phyloP scores from a whole-genome alignment of 2,329 filamentous ascomycete genomes.

The Alternaria sp. region DNA sequence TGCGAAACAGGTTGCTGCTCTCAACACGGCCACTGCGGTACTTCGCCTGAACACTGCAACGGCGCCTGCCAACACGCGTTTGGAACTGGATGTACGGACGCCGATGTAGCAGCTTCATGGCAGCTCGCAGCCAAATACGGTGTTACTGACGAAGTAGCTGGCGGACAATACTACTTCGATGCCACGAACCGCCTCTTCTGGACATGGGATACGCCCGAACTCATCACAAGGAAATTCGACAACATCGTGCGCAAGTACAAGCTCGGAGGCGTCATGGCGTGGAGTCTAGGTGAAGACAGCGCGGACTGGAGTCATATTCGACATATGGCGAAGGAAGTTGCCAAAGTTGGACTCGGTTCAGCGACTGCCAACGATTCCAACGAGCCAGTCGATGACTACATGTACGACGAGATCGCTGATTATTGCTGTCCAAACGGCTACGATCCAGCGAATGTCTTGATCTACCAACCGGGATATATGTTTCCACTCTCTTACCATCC shows the following conservation, averaged over 20 bases:
- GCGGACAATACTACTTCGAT: slow-evolving; percentile 75
- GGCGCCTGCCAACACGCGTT: slow-evolving; percentile 43
- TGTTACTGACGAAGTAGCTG: slow-evolving; percentile 62
- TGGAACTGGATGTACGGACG: slow-evolving; percentile 52
- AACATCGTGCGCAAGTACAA: slow-evolving; percentile 62
- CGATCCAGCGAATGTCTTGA: background rate
- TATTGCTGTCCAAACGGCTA: background rate
- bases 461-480: background rate
- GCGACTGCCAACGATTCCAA: background rate
- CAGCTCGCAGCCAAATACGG: slow-evolving; percentile 60
- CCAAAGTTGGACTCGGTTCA: background rate
- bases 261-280: slow-evolving; percentile 76
- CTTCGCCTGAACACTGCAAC: slow-evolving; percentile 33
- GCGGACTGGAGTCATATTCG: slow-evolving; percentile 50
- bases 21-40: slow-evolving; percentile 44
- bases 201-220: slow-evolving; percentile 72
- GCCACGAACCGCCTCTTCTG: slow-evolving; percentile 66
- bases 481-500: background rate
- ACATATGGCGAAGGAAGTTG: slow-evolving; percentile 46
- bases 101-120: slow-evolving; percentile 64
- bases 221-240: slow-evolving; percentile 68
- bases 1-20: slow-evolving; percentile 40
- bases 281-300: slow-evolving; percentile 74
- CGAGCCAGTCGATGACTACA: background rate
- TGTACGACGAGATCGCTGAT: background rate